Conservation (phyloP, 202 grass and related monocot species). For the Bolboschoenoplectus hybrid region DNA sequence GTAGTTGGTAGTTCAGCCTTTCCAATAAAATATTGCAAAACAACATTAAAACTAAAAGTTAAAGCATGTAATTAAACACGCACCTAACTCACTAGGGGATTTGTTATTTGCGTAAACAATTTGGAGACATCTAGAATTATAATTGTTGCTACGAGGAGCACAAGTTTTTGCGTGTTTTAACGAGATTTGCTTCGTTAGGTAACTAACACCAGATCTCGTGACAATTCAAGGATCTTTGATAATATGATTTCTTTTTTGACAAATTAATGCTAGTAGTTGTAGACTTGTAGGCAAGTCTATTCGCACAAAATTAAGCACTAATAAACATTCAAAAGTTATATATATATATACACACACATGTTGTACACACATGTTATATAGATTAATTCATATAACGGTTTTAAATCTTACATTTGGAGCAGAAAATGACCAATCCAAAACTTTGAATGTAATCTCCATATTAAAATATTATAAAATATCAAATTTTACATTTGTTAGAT, state of each 20-base stretch:
- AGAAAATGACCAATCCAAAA: no score
- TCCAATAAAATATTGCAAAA: not conserved
- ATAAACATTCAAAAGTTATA: no score
- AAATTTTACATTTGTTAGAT: no score
- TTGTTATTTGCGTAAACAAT: no score
- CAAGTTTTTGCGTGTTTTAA: not conserved
- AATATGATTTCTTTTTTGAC: not conserved
- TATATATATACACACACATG: no score
- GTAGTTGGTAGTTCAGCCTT: not conserved
- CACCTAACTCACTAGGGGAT: not conserved
- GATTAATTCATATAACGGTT: no score
- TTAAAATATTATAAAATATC: no score
- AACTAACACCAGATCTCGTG: constrained; percentile 5
- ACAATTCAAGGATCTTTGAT: not conserved
- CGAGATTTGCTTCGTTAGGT: constrained; percentile 5
- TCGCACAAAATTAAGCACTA: no score
- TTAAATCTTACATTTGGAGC: no score
- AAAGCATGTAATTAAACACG: not conserved
- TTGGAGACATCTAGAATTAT: not conserved
- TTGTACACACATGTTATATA: no score
- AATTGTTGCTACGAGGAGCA: not conserved
- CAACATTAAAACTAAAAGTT: not conserved
- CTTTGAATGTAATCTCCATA: no score
- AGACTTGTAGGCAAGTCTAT: not conserved
- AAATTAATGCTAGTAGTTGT: not conserved